A percentile compares a stretch with the other conserved stretches of the same genome.
Conservation (phyloP, 345 rosid species). For the Moricandia moricandioides region DNA sequence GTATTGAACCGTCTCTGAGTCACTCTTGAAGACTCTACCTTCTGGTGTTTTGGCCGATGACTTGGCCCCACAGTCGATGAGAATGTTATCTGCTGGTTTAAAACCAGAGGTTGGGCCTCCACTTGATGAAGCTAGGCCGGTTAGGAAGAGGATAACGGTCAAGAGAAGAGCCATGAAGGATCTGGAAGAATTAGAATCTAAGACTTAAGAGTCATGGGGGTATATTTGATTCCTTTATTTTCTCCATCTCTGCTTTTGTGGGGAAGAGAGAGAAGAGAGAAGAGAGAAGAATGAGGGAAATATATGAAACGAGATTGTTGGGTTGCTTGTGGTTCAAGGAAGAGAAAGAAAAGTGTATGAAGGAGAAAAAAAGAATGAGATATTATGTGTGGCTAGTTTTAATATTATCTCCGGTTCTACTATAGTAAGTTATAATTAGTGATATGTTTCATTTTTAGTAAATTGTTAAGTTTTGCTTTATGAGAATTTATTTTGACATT, state of each 20-base stretch:
- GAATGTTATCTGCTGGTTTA: conserved; percentile 50
- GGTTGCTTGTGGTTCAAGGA: conserved; percentile 32
- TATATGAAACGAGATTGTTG: conserved; percentile 19
- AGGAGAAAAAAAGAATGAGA: neutral
- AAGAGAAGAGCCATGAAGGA: conserved; percentile 53
- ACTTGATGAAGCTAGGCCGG: conserved; percentile 10
- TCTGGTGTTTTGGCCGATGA: conserved; percentile 44
- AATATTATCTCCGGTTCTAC: neutral
- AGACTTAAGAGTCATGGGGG: conserved; percentile 21
- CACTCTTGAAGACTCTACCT: conserved; percentile 58
- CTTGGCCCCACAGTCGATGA: conserved; percentile 55
- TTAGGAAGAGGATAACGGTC: conserved; percentile 34
- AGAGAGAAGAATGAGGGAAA: conserved; percentile 1
- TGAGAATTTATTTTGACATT: neutral
- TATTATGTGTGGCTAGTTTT: neutral
- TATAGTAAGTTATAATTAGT: conserved; percentile 7
- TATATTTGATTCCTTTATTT: conserved; percentile 31
- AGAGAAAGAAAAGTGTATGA: conserved; percentile 8
- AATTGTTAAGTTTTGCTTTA: neutral
- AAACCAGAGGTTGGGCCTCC: conserved; percentile 22
- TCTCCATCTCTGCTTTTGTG: conserved; percentile 66
- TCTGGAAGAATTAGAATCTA: conserved; percentile 21
- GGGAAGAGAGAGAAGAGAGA: conserved; percentile 34
- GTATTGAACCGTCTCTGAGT: conserved; percentile 42
- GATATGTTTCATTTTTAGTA: conserved; percentile 16